Evolutionary conservation across 805 yeast species (phyloP), one percentile per base, ranked within the genome.

Genomic region (Candida nemodendra): DNA sequence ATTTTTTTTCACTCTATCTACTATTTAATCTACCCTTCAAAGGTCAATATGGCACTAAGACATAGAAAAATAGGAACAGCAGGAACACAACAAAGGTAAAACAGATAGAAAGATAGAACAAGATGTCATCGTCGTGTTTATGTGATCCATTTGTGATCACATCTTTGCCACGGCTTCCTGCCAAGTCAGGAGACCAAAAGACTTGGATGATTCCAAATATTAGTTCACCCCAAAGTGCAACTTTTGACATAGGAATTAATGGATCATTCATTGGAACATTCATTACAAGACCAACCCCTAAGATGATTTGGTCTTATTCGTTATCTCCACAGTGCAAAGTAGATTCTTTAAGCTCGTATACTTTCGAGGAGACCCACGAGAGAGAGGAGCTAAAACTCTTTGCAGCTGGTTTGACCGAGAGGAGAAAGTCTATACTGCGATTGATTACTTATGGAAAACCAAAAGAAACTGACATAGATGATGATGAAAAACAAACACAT

Each of bases 201-300:
- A 35, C 50, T 23, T 61, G 64, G 27, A 35, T 45, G n/a, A 51
- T 58, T 15, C 42, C 65, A 2, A 47, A 42, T 32, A 44, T 59
- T 15, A 32, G 41, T 15, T 51, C 58, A 18, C 40, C 62, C 24
- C 62, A 62, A 14, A 53, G 66, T 4, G 53, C 62, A 30, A 50
- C 54, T 25, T 62, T 76, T 41, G 79, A 76, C 49, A 48, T 76
- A 32, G 79, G 75, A n/a, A 66, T 76, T 31, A 69, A 76, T 40
- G 78, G 76, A 34, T 75, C 79, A 26, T 69, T 67, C 47, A 62
- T 76, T 27, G 73, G 78, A 21, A 66, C 74, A 25, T 74, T 69
- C 50, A 61, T 76, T 24, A 68, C 74, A 35, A 71, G 66, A 48
- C 82, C 82, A 13, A 66, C 78, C 11, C 82, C 82, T n/a, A 74